Evolutionary conservation across 306 rosid species (phyloP).

Genomic region (Quercus aquifolioides): DNA sequence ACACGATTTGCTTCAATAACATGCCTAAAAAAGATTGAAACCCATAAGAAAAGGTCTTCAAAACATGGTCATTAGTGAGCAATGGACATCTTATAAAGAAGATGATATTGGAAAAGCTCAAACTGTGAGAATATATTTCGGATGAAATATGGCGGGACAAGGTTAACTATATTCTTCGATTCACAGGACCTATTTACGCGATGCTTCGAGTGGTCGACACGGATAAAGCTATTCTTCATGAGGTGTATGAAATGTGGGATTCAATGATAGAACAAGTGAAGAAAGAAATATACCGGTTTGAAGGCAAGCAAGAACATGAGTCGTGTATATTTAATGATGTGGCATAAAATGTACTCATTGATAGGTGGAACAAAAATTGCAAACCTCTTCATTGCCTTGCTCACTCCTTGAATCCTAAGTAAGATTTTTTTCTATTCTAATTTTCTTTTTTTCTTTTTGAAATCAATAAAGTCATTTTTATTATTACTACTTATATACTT

Average conservation of each 20-base stretch:
- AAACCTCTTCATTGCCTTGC: neutral
- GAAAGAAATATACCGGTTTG: neutral
- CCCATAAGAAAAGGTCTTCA: too few relatives aligned
- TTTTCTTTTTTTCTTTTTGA: neutral
- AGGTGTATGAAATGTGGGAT: conserved; percentile 4
- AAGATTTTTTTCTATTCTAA: neutral
- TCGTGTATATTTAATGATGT: too few relatives aligned
- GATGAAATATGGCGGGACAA: neutral
- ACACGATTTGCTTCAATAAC: too few relatives aligned
- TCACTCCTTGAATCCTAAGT: neutral
- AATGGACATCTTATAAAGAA: too few relatives aligned
- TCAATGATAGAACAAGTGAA: conserved; percentile 1
- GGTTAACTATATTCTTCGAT: neutral
- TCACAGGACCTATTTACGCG: neutral
- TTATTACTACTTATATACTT: too few relatives aligned
- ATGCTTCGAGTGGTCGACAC: neutral
- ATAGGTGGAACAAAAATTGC: neutral
- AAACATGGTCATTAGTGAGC: too few relatives aligned
- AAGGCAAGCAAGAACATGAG: neutral
- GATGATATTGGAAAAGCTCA: too few relatives aligned
- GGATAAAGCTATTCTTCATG: neutral
- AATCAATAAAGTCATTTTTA: too few relatives aligned
- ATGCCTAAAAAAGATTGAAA: too few relatives aligned
- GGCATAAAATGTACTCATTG: neutral
- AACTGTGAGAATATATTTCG: too few relatives aligned